Evolutionary conservation across 768 basidiomycete genomes (phyloP).

Genomic region (Hydnum rufescens): DNA sequence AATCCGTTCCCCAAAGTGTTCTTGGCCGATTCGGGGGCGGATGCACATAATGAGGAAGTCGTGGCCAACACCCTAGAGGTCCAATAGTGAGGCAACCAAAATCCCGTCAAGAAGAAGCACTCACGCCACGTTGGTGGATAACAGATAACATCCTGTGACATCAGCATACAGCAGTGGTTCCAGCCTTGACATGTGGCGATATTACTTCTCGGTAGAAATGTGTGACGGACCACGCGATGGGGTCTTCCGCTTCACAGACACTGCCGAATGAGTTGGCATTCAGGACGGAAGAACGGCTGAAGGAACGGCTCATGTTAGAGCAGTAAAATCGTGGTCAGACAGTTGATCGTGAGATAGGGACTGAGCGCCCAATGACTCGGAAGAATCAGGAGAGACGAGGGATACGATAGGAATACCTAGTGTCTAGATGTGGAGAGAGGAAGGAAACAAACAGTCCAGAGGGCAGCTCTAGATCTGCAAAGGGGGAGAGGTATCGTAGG

Average conservation of each 20-base stretch:
- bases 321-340: no score
- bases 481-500: no score
- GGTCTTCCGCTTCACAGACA: not conserved
- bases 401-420: no score
- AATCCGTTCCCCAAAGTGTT: not conserved
- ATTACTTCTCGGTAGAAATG: not conserved
- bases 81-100: not conserved
- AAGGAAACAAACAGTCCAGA: no score
- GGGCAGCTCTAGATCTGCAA: no score
- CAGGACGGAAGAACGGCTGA: not conserved
- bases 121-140: not conserved
- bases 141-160: not conserved
- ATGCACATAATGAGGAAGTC: not conserved
- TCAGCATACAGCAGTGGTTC: not conserved
- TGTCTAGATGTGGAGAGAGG: no score
- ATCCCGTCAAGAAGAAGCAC: not conserved
- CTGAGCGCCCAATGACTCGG: no score
- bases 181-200: not conserved
- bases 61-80: not conserved
- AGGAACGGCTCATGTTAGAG: no score
- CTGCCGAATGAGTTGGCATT: not conserved
- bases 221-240: not conserved
- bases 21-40: not conserved
- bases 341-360: no score
- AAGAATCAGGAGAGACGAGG: no score